Evolutionary conservation across 257 asterid genomes (phyloP).

Genomic region (Rhazya stricta): DNA sequence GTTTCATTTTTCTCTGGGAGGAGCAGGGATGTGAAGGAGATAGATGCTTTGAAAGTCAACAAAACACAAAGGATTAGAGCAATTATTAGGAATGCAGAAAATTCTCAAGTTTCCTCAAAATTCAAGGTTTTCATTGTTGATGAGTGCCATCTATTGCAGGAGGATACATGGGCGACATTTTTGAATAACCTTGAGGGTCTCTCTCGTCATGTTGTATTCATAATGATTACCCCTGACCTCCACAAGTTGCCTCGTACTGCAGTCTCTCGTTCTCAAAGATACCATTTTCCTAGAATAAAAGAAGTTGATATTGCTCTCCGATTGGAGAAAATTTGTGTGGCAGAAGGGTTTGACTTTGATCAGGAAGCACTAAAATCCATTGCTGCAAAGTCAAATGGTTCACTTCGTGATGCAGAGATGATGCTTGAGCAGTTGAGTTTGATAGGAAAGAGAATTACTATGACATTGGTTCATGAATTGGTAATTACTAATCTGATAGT

Average conservation of each 20-base stretch:
- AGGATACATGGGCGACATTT: slow-evolving; percentile 65
- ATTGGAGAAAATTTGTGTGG: slow-evolving; percentile 49
- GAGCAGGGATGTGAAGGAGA: slow-evolving; percentile 56
- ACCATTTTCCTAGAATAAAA: slow-evolving; percentile 53
- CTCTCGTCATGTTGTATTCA: slow-evolving; percentile 46
- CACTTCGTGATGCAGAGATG: slow-evolving; percentile 87
- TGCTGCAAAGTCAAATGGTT: slow-evolving; percentile 70
- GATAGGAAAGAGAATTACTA: slow-evolving; percentile 72
- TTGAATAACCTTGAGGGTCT: slow-evolving; percentile 49
- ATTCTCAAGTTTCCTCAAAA: slow-evolving; percentile 48
- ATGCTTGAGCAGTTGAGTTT: slow-evolving; percentile 90
- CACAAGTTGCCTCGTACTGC: slow-evolving; percentile 63
- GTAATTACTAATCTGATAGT: slow-evolving; percentile 51
- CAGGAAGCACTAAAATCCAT: slow-evolving; percentile 62
- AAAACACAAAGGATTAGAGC: slow-evolving; percentile 38
- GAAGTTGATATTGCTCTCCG: slow-evolving; percentile 44
- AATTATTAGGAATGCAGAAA: slow-evolving; percentile 38
- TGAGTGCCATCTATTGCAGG: slow-evolving; percentile 74
- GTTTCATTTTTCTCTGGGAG: slow-evolving; percentile 60
- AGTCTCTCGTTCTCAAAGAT: slow-evolving; percentile 49
- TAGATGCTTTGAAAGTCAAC: slow-evolving; percentile 59
- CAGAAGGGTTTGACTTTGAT: slow-evolving; percentile 61
- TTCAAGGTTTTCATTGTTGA: slow-evolving; percentile 75
- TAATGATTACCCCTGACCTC: slow-evolving; percentile 63
- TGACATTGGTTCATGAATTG: slow-evolving; percentile 69